Evolutionary conservation across 805 yeast species (phyloP).

Genomic region (Pichia gijzeniarum): DNA sequence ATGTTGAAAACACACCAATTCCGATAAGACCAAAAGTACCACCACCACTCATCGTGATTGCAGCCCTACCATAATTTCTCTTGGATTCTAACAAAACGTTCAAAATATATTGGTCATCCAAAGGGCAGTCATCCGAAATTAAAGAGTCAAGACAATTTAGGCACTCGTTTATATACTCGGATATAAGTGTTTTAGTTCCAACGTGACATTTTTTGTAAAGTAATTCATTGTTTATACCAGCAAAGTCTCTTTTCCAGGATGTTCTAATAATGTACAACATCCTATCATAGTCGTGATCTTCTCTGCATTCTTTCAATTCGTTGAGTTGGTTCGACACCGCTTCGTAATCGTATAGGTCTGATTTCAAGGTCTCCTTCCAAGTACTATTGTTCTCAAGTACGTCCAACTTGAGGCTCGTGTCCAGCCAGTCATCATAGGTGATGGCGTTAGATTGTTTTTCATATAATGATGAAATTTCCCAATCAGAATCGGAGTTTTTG

Average conservation of each 20-base stretch:
- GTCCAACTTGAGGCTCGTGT: slow-evolving; percentile 58
- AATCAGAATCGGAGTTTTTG: background rate
- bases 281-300: slow-evolving; percentile 47
- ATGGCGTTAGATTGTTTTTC: slow-evolving; percentile 39
- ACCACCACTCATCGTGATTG: slow-evolving; percentile 92
- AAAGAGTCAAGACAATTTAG: slow-evolving; percentile 38
- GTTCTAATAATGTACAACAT: slow-evolving; percentile 75
- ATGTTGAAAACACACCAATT: slow-evolving; percentile 81
- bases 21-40: slow-evolving; percentile 91
- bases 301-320: slow-evolving; percentile 56
- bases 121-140: slow-evolving; percentile 31
- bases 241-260: slow-evolving; percentile 77
- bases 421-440: slow-evolving; percentile 57
- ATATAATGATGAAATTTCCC: slow-evolving; percentile 3
- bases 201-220: slow-evolving; percentile 72
- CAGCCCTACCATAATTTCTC: slow-evolving; percentile 89
- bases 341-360: slow-evolving; percentile 68
- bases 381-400: slow-evolving; percentile 50
- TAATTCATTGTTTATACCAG: slow-evolving; percentile 77
- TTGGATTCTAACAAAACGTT: slow-evolving; percentile 82
- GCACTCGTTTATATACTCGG: slow-evolving; percentile 79
- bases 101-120: slow-evolving; percentile 65
- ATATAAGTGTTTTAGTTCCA: slow-evolving; percentile 81
- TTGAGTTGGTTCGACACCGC: slow-evolving; percentile 46
- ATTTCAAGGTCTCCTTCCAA: slow-evolving; percentile 65